A percentile compares a stretch with the other conserved stretches of the same genome.
phyloP scores from a whole-genome alignment of 2,329 filamentous ascomycete species.

The Ceratocystis smalleyi region DNA sequence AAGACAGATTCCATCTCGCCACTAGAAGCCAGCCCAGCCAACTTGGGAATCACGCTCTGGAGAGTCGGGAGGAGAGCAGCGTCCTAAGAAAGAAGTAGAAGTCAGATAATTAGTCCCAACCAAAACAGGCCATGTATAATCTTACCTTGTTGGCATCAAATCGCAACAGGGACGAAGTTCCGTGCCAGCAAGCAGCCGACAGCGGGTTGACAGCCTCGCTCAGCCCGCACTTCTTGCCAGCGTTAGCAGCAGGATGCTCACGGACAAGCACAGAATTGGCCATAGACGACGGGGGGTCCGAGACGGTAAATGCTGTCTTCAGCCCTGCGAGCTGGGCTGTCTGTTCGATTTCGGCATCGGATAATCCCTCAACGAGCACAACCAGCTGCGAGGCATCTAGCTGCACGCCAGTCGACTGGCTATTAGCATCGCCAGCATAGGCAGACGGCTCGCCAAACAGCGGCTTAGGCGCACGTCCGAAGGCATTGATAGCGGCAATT shows the following conservation, averaged over 20 bases:
- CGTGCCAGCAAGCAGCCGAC: slow-evolving; percentile 32
- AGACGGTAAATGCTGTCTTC: slow-evolving; percentile 33
- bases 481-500: slow-evolving; percentile 14
- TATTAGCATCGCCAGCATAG: not conserved
- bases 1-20: slow-evolving; percentile 42
- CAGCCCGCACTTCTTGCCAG: slow-evolving; percentile 28
- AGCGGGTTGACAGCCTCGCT: slow-evolving; percentile 29
- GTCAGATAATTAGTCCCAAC: not conserved
- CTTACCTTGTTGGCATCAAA: slow-evolving; percentile 32
- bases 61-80: slow-evolving; percentile 30
- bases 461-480: slow-evolving; percentile 14
- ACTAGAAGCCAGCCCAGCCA: slow-evolving; percentile 31
- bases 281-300: slow-evolving; percentile 29
- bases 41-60: slow-evolving; percentile 29
- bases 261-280: slow-evolving; percentile 31
- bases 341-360: slow-evolving; percentile 30
- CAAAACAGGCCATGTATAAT: not conserved
- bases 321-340: slow-evolving; percentile 22
- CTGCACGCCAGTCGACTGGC: not conserved
- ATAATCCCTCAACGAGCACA: slow-evolving; percentile 43
- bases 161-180: slow-evolving; percentile 28
- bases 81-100: slow-evolving; percentile 23
- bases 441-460: slow-evolving; percentile 5
- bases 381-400: slow-evolving; percentile 34
- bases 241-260: slow-evolving; percentile 28